A percentile compares a stretch with the other conserved stretches of the same genome.
These are phyloP conservation scores for Cyphellophora europaea DNA, from an alignment of 2,329 filamentous ascomycete species.

Conservation along the genomic window DNA sequence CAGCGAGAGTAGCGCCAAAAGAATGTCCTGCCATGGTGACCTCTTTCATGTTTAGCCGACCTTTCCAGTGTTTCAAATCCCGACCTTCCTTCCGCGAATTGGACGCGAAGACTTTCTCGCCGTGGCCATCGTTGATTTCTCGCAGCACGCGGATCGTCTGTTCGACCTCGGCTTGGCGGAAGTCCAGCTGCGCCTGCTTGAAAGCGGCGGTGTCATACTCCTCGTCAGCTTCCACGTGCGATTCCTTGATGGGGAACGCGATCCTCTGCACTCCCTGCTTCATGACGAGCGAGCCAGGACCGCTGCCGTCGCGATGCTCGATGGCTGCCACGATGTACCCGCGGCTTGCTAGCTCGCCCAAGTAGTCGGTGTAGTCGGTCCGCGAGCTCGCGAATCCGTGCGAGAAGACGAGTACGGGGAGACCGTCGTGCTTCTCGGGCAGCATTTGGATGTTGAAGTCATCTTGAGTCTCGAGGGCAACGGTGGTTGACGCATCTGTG, in stretches of 20 bases:
- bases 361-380: slow-evolving; percentile 18
- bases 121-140: slow-evolving; percentile 13
- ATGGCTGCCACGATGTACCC: slow-evolving; percentile 17
- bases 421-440: slow-evolving; percentile 9
- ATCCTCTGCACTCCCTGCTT: slow-evolving; percentile 1
- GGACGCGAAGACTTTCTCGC: slow-evolving; percentile 7
- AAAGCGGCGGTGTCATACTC: slow-evolving; percentile 11
- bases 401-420: slow-evolving; percentile 18
- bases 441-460: background rate
- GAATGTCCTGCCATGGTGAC: slow-evolving; percentile 55
- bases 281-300: slow-evolving; percentile 16
- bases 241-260: background rate
- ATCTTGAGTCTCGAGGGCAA: slow-evolving; percentile 4
- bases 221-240: slow-evolving; percentile 1
- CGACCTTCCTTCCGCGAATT: slow-evolving; percentile 42
- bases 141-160: slow-evolving; percentile 15
- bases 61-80: slow-evolving; percentile 40
- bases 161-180: slow-evolving; percentile 19
- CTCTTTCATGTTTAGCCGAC: slow-evolving; percentile 45
- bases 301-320: slow-evolving; percentile 18
- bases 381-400: slow-evolving; percentile 19
- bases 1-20: slow-evolving; percentile 55
- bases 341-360: slow-evolving; percentile 15
- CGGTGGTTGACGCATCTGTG: slow-evolving; percentile 4
- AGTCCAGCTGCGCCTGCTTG: slow-evolving; percentile 18